Evolutionary conservation across 768 basidiomycete species (phyloP).

Genomic region (Mycena amicta): DNA sequence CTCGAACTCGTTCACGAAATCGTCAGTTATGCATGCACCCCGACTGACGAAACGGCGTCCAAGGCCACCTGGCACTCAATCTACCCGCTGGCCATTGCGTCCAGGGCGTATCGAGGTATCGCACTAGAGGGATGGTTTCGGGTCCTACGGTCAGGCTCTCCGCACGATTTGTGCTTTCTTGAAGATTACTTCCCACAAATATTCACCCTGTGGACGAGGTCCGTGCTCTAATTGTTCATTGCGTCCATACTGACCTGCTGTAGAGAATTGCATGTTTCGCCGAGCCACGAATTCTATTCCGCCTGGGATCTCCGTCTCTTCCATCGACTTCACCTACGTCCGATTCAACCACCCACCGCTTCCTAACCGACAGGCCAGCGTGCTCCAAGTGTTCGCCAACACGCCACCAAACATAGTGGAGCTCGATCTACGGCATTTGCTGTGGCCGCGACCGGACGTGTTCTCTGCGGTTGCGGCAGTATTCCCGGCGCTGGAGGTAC

Average conservation of each 20-base stretch:
- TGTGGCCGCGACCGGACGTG: not conserved
- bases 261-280: conserved; percentile 35
- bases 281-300: conserved; percentile 19
- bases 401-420: not conserved
- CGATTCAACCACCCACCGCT: not conserved
- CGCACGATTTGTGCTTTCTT: conserved; percentile 27
- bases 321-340: not conserved
- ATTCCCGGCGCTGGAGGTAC: not conserved
- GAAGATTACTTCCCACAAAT: conserved; percentile 29
- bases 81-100: conserved; percentile 32
- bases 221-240: not conserved
- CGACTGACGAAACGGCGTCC: conserved; percentile 14
- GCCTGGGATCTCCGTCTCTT: conserved; percentile 25
- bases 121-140: conserved; percentile 37
- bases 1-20: conserved; percentile 39
- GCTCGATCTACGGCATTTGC: not conserved
- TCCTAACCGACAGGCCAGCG: not conserved
- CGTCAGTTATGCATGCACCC: conserved; percentile 20
- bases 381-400: not conserved
- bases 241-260: not conserved
- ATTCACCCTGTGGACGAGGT: conserved; percentile 29
- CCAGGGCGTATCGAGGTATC: conserved; percentile 31
- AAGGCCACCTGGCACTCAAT: conserved; percentile 34
- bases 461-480: not conserved
- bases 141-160: conserved; percentile 27